Evolutionary conservation across 2,329 filamentous ascomycete genomes (phyloP).

Genomic region (Aspergillus puulaauensis): DNA sequence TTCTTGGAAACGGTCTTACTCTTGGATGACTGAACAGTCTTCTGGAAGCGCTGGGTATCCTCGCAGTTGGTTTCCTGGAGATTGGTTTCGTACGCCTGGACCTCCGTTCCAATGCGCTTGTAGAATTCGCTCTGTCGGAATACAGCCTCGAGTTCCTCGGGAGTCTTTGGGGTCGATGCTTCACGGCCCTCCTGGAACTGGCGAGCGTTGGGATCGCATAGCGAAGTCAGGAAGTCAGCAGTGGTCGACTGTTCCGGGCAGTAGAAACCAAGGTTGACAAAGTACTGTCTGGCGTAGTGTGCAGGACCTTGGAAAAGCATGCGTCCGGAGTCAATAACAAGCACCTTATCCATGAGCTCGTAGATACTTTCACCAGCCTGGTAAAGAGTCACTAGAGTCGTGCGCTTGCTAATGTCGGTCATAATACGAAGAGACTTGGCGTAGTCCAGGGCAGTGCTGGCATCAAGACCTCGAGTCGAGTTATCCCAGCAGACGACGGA

Average conservation of each 20-base stretch:
- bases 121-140: slow-evolving; percentile 66
- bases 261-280: slow-evolving; percentile 64
- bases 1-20: slow-evolving; percentile 67
- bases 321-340: slow-evolving; percentile 72
- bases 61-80: slow-evolving; percentile 57
- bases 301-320: slow-evolving; percentile 67
- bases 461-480: slow-evolving; percentile 75
- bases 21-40: slow-evolving; percentile 62
- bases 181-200: slow-evolving; percentile 67
- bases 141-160: slow-evolving; percentile 66
- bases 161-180: slow-evolving; percentile 65
- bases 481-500: slow-evolving; percentile 80
- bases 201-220: slow-evolving; percentile 72
- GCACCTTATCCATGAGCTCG: slow-evolving; percentile 74
- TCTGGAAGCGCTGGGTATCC: slow-evolving; percentile 65
- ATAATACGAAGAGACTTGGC: slow-evolving; percentile 68
- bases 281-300: slow-evolving; percentile 63
- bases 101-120: slow-evolving; percentile 59
- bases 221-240: slow-evolving; percentile 73
- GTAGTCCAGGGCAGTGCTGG: slow-evolving; percentile 76
- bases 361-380: slow-evolving; percentile 71
- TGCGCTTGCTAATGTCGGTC: slow-evolving; percentile 73
- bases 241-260: slow-evolving; percentile 64
- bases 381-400: slow-evolving; percentile 70
- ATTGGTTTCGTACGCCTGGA: slow-evolving; percentile 60